phyloP scores from a whole-genome alignment of 306 rosid species.

The Macrotyloma uniflorum region DNA sequence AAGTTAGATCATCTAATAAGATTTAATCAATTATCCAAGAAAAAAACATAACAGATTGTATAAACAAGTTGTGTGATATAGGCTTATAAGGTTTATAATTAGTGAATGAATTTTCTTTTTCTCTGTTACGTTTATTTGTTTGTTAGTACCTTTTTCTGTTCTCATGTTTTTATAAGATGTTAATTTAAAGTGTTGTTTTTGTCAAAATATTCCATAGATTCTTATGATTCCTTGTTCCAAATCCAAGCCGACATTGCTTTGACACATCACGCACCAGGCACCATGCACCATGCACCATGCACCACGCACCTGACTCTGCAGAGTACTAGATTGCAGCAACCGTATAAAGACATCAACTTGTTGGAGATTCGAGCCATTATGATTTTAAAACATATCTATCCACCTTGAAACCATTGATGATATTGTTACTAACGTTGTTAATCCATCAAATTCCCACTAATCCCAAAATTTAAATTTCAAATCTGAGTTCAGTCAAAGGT shows the following conservation, averaged over 20 bases:
- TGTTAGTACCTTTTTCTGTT: background rate
- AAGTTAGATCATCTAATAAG: too few relatives aligned
- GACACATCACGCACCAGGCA: constrained; percentile 17
- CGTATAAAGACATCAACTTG: constrained; percentile 20
- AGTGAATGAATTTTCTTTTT: too few relatives aligned
- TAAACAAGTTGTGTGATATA: too few relatives aligned
- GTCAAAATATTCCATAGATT: constrained; percentile 15
- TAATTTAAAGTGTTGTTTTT: background rate
- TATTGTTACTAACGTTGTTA: constrained; percentile 8
- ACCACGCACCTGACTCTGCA: constrained; percentile 21
- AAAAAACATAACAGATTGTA: too few relatives aligned
- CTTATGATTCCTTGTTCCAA: constrained; percentile 12
- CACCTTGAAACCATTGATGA: constrained; percentile 27
- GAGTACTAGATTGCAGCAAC: constrained; percentile 4
- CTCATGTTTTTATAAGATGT: background rate
- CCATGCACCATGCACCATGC: background rate
- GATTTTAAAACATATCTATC: constrained; percentile 21
- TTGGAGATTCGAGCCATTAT: constrained; percentile 34
- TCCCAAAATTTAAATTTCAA: constrained; percentile 32
- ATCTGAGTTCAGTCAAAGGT: constrained; percentile 19
- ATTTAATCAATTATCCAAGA: too few relatives aligned
- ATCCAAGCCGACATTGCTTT: constrained; percentile 35
- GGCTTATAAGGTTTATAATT: too few relatives aligned
- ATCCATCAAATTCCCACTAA: constrained; percentile 29
- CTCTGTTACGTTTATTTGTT: background rate